A percentile compares a stretch with the other conserved stretches of the same genome.
phyloP scores from a whole-genome alignment of 2,329 filamentous ascomycete species.

The Xylaria sp. region DNA sequence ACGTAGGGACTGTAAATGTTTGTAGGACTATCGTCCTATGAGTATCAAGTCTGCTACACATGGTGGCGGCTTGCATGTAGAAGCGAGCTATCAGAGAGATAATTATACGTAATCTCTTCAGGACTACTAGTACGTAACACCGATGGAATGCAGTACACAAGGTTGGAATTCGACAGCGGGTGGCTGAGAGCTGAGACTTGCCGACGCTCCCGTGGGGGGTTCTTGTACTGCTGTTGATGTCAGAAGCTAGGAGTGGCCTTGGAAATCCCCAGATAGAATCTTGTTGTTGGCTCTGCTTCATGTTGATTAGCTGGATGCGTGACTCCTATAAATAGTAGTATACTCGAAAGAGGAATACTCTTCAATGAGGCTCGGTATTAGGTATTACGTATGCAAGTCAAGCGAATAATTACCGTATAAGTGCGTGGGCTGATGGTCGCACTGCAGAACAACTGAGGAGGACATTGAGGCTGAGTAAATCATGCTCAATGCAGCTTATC shows the following conservation, averaged over 20 bases:
- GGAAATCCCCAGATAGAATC: background rate
- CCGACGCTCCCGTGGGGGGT: background rate
- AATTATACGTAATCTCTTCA: background rate
- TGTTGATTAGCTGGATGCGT: background rate
- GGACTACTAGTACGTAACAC: background rate
- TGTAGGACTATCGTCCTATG: background rate
- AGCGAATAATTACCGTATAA: background rate
- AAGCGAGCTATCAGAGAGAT: background rate
- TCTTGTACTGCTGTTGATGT: background rate
- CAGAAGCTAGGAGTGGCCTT: background rate
- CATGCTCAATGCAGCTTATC: conserved; percentile 14
- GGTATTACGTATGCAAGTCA: background rate
- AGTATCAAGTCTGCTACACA: background rate
- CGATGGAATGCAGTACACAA: too few species aligned
- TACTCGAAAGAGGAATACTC: background rate
- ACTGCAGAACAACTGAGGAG: conserved; percentile 16
- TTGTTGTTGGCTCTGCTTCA: background rate
- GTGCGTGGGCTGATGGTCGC: conserved; percentile 12
- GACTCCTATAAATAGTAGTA: conserved; percentile 24
- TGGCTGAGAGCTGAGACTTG: conserved; percentile 31
- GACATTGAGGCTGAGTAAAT: conserved; percentile 22
- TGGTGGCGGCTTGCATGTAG: background rate
- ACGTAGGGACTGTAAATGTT: background rate
- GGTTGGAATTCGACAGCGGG: conserved; percentile 1
- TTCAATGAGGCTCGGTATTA: background rate